Conservation (phyloP, 225 moss, liverwort and hornwort species). For the Physcomitrium patens region DNA sequence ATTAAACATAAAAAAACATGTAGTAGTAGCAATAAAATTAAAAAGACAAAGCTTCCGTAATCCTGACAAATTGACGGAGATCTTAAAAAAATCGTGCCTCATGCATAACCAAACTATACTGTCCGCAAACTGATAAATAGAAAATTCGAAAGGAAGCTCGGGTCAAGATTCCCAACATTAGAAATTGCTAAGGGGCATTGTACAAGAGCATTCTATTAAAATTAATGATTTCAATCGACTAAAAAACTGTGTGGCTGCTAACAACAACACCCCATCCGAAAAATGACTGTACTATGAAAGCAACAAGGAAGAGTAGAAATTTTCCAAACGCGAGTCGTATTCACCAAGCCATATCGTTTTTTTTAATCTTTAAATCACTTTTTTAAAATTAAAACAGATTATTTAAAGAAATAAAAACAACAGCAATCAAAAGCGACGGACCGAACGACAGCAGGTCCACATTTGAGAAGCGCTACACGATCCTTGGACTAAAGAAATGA, state of each 20-base stretch:
- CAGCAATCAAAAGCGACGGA: not conserved
- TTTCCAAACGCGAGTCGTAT: not conserved
- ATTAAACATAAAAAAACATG: not conserved
- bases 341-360: not conserved
- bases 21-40: not conserved
- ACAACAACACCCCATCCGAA: not conserved
- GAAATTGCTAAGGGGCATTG: not conserved
- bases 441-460: not conserved
- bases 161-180: not conserved
- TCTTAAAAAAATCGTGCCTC: not conserved
- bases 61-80: not conserved
- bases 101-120: not conserved
- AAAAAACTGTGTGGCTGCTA: not conserved
- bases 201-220: not conserved
- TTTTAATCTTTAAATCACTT: no score
- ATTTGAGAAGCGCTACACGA: not conserved
- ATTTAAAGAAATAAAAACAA: not conserved
- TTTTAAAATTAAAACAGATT: no score
- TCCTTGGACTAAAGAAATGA: not conserved
- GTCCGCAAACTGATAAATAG: slow-evolving; percentile 5
- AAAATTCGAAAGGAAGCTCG: not conserved
- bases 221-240: not conserved
- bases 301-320: not conserved
- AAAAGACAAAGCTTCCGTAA: not conserved
- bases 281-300: not conserved